Evolutionary conservation across 441 rosid genomes (phyloP), one percentile per base, ranked within the genome.

Genomic region (Sinapis alba): DNA sequence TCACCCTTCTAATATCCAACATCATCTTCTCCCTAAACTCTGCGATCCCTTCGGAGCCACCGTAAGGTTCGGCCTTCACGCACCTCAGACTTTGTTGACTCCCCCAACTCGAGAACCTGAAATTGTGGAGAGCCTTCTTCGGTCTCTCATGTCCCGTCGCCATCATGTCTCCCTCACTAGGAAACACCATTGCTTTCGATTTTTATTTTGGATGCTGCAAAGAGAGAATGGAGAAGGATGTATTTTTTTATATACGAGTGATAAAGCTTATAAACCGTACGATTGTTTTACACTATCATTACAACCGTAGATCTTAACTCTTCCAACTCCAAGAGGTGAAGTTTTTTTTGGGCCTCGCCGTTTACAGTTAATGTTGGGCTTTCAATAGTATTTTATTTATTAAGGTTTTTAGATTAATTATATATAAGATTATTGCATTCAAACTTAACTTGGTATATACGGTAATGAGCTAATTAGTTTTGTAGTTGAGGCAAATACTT

Each of bases 51-150:
- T 85, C 83, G 15, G 47, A 41, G 15, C 47, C 47, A 41, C 47
- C 47, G 47, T 41, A 16, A 41, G 47, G 47, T 41, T 41, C 47
- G 47, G 13, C 47, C 47, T 38, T 24, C 27, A 24, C 4, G 27
- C 27, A 24, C 27, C 27, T 24, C 4, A 93, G 85, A n/a, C 78
- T 70, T 27, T 71, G 80, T 83, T 93, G 95, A 65, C 50, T 63
- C 16, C 97, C 94, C 97, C 98, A 93, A 83, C 83, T 85, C 71
- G 93, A 89, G 16, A 93, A 80, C 56, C 80, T 62, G 81, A 93
- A 90, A 83, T 89, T 93, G 80, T 93, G 97, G 27, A 89, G 97
- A 76, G 81, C 86, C 68, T 30, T 80, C 63, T 50, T 81, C 58
- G 94, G 85, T 83, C 94, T 83, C 83, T 85, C 90, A 4, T 77